A percentile compares a stretch with the other conserved stretches of the same genome.
Conservation (phyloP, 75 land plant genomes). For the Pinus tabuliformis region DNA sequence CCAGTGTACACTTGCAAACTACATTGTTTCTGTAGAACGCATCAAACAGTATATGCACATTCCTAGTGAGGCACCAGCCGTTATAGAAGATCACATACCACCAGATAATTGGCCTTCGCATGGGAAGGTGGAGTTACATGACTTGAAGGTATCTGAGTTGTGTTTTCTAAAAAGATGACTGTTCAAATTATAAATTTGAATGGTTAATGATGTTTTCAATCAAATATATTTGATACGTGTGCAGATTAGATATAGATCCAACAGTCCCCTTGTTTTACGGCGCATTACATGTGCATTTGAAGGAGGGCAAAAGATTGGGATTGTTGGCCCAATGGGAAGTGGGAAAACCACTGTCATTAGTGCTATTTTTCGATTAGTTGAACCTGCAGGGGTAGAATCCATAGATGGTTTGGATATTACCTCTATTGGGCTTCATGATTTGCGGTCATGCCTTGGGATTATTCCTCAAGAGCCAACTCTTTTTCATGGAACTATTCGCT, state of each 20-base stretch:
- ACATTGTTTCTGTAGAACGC: constrained; percentile 19
- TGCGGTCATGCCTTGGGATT: constrained; percentile 30
- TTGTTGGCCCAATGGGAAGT: constrained; percentile 55
- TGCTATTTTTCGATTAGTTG: constrained; percentile 69
- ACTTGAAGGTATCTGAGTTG: constrained; percentile 50
- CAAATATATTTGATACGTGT: neutral
- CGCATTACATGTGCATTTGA: constrained; percentile 72
- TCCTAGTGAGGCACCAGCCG: constrained; percentile 70
- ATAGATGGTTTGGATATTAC: constrained; percentile 41
- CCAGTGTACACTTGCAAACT: constrained; percentile 31
- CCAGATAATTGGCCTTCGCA: constrained; percentile 57
- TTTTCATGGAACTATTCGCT: constrained; percentile 43
- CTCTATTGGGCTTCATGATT: constrained; percentile 45
- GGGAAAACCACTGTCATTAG: constrained; percentile 67
- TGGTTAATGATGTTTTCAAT: neutral
- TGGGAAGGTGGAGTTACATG: constrained; percentile 69
- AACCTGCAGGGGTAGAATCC: constrained; percentile 56
- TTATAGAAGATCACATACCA: constrained; percentile 58
- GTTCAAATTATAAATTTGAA: neutral
- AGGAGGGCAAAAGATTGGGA: constrained; percentile 45
- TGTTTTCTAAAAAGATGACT: neutral
- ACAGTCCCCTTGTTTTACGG: constrained; percentile 63
- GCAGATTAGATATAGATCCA: constrained; percentile 68
- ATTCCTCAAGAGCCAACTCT: constrained; percentile 59
- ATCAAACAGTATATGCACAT: constrained; percentile 63